Evolutionary conservation across 1,284 basidiomycete species (phyloP).

Genomic region (Marasmius tenuissimus): DNA sequence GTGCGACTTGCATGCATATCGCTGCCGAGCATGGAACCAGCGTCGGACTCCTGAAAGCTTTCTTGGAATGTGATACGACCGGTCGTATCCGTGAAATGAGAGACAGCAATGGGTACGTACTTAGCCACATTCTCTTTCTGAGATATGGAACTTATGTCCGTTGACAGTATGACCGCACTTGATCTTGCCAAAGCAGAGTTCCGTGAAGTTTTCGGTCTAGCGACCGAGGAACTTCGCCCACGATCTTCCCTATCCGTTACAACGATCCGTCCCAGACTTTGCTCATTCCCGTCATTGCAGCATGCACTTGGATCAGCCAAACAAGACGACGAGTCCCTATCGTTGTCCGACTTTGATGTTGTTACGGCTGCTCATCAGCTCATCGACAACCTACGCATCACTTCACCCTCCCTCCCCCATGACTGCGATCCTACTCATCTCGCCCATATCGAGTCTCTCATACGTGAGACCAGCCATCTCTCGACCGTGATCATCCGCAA

Average conservation of each 20-base stretch:
- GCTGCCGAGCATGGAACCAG: constrained; percentile 88
- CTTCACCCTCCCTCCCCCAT: constrained; percentile 41
- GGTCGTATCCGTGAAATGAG: constrained; percentile 55
- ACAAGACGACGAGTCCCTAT: constrained; percentile 14
- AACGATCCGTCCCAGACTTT: constrained; percentile 53
- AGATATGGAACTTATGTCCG: constrained; percentile 5
- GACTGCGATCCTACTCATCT: constrained; percentile 35
- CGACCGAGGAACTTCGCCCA: constrained; percentile 44
- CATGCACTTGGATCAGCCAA: constrained; percentile 31
- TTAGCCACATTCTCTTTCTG: constrained; percentile 8
- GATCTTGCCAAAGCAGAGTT: constrained; percentile 68
- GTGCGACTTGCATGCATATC: constrained; percentile 92
- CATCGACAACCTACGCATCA: constrained; percentile 50
- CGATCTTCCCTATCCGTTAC: constrained; percentile 54
- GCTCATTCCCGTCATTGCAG: constrained; percentile 44
- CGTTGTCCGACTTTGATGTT: constrained; percentile 40
- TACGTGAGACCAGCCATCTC: constrained; percentile 47
- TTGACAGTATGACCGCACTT: constrained; percentile 58
- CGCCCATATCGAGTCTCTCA: constrained; percentile 40
- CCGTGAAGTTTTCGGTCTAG: constrained; percentile 53
- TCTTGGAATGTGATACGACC: constrained; percentile 62
- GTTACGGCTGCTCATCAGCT: constrained; percentile 46
- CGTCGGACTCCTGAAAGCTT: constrained; percentile 56
- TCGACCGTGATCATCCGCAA: constrained; percentile 44
- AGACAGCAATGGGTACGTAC: constrained; percentile 65